A percentile compares a stretch with the other conserved stretches of the same genome.
phyloP scores from a whole-genome alignment of 371 early-diverging fungal species.

The Zychaea mexicana region DNA sequence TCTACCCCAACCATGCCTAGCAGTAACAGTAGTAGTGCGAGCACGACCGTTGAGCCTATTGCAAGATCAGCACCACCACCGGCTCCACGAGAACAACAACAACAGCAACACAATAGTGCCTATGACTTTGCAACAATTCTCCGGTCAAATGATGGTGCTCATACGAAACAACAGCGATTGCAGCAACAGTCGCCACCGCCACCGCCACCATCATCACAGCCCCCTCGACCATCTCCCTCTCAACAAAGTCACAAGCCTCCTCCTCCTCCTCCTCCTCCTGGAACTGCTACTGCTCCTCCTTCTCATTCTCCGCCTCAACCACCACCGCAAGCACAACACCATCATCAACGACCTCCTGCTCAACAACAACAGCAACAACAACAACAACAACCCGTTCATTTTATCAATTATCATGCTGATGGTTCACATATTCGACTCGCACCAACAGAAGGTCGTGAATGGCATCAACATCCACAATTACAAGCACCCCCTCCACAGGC shows the following conservation, averaged over 20 bases:
- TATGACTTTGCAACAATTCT: slow-evolving; percentile 24
- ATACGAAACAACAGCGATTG: neutral
- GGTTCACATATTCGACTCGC: slow-evolving; percentile 4
- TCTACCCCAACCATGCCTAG: too few species aligned
- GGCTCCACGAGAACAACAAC: neutral
- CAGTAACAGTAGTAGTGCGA: too few species aligned
- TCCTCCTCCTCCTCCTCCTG: neutral
- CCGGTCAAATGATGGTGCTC: slow-evolving; percentile 8
- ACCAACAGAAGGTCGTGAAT: neutral
- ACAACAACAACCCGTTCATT: slow-evolving; percentile 6
- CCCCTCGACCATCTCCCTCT: slow-evolving; percentile 4
- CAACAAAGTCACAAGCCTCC: neutral
- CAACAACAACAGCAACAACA: slow-evolving; percentile 13
- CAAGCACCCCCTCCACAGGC: neutral
- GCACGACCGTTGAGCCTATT: too few species aligned
- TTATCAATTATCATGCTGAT: slow-evolving; percentile 19
- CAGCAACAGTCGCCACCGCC: neutral
- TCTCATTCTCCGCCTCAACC: neutral
- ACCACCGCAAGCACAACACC: neutral
- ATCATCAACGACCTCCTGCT: neutral
- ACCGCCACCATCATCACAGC: neutral
- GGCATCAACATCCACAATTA: neutral
- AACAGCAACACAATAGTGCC: slow-evolving; percentile 9
- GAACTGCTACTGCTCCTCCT: neutral
- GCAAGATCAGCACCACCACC: slow-evolving; percentile 6